Evolutionary conservation across 2,329 filamentous ascomycete genomes (phyloP).

Genomic region (Exophiala dermatitidis): DNA sequence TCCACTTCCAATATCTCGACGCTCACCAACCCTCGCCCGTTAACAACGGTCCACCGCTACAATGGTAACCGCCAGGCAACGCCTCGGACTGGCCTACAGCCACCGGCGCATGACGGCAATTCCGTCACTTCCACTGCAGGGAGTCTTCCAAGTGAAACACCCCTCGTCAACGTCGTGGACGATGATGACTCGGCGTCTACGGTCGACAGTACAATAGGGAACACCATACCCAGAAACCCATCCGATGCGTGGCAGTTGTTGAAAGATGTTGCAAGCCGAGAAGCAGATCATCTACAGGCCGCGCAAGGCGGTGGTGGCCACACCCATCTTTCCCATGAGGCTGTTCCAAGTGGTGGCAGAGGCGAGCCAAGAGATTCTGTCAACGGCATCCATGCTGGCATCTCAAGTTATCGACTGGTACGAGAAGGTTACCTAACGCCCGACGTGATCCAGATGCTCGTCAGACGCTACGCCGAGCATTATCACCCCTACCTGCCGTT

Average conservation of each 20-base stretch:
- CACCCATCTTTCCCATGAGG: slow-evolving; percentile 25
- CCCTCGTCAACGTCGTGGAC: slow-evolving; percentile 13
- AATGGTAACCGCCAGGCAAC: slow-evolving; percentile 3
- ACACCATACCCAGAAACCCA: slow-evolving; percentile 39
- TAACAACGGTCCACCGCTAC: slow-evolving; percentile 5
- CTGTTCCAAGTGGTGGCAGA: slow-evolving; percentile 17
- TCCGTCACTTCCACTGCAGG: not conserved
- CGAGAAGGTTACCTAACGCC: slow-evolving; percentile 42
- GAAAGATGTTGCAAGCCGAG: slow-evolving; percentile 39
- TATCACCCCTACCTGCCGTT: slow-evolving; percentile 66
- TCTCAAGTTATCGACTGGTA: slow-evolving; percentile 39
- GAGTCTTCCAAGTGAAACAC: not conserved
- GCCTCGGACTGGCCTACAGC: slow-evolving; percentile 12
- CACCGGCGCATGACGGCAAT: slow-evolving; percentile 10
- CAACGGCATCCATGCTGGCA: slow-evolving; percentile 32
- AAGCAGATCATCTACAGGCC: slow-evolving; percentile 22
- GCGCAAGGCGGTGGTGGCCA: slow-evolving; percentile 25
- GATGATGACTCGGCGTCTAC: slow-evolving; percentile 37
- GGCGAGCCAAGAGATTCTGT: slow-evolving; percentile 20
- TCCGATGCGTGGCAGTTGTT: slow-evolving; percentile 45
- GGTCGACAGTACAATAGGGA: slow-evolving; percentile 34
- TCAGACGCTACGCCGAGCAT: slow-evolving; percentile 54
- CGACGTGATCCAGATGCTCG: slow-evolving; percentile 46
- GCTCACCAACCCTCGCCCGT: slow-evolving; percentile 8
- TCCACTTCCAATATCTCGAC: slow-evolving; percentile 8